Evolutionary conservation across 1,139 yeast species (phyloP), one percentile per base, ranked within the genome.

Genomic region (Meyerozyma smithsonii): DNA sequence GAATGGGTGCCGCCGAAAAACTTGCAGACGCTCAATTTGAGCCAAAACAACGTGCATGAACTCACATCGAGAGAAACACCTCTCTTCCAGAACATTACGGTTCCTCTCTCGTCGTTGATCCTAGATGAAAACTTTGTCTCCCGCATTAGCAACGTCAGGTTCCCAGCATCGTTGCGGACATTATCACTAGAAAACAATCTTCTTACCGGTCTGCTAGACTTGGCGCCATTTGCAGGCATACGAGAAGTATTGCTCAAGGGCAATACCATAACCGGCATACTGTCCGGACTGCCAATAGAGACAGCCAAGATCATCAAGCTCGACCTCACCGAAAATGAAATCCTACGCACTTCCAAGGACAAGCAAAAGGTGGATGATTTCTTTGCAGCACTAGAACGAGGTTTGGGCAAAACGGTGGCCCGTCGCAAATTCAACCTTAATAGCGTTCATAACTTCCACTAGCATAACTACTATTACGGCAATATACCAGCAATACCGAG

Each of bases 341-440:
- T 56, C 5, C 41, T 50, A 32, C 50, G 51, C 34, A 48, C 46
- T 6, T 35, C 46, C 20, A 39, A 47, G 18, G 40, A 47, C 21
- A 30, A 30, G 20, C n/a, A 16, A 34, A 36, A 48, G 24, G 43
- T 51, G 5, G 46, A 42, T 6, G 43, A 46, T 12, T 61, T 63
- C 36, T 64, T 63, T 44, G 48, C 48, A n/a, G 41, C 44, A 1
- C 41, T 64, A 21, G 65, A 61, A 36, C 14, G 17, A 1, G 51
- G 55, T 6, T 44, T 64, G n/a, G 59, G 60, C 0, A 47, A 55
- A 8, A 39, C 40, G 26, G 59, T 57, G 3, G 39, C 37, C 3
- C 45, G 50, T 26, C 41, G 55, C 26, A 59, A 59, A 40, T 58
- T 51, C 39, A 59, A 60, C 42, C 52, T 62, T 8, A 62, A 61